A percentile compares a stretch with the other conserved stretches of the same genome.
Evolutionary conservation across 73 alveolate genomes (phyloP).

Genomic region (Blepharisma japonicum): DNA sequence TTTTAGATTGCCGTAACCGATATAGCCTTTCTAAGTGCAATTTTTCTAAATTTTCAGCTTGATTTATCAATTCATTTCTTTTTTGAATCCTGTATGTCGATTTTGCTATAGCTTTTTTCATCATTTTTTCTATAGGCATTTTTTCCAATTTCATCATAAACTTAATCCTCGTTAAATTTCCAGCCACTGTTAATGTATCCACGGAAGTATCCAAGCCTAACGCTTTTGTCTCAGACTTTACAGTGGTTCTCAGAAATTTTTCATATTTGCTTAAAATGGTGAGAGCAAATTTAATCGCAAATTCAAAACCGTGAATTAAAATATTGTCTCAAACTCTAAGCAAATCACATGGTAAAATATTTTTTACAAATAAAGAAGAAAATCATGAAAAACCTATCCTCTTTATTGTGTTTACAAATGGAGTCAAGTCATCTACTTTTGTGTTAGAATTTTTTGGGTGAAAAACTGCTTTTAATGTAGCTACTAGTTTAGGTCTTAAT

Average conservation of each 20-base stretch:
- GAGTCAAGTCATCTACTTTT: background rate
- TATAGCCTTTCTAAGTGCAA: too few species aligned
- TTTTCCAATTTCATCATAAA: background rate
- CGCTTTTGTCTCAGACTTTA: background rate
- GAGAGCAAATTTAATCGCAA: background rate
- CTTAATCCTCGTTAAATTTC: slow-evolving; percentile 12
- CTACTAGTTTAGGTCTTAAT: background rate
- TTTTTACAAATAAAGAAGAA: background rate
- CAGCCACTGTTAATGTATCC: background rate
- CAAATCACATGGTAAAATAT: background rate
- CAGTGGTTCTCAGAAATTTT: background rate
- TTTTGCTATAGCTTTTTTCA: background rate
- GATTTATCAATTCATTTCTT: too few species aligned
- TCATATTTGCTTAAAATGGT: slow-evolving; percentile 5
- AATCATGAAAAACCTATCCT: background rate
- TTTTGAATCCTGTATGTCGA: too few species aligned
- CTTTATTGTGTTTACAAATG: background rate
- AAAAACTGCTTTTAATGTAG: slow-evolving; percentile 4
- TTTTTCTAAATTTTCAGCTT: too few species aligned
- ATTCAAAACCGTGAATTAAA: background rate
- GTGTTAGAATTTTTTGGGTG: background rate
- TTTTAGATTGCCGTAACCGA: too few species aligned
- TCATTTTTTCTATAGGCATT: slow-evolving; percentile 6
- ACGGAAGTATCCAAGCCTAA: background rate
- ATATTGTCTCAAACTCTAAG: slow-evolving; percentile 11